Conservation (phyloP, 2,329 filamentous ascomycete genomes). For the Aspergillus transmontanensis region DNA sequence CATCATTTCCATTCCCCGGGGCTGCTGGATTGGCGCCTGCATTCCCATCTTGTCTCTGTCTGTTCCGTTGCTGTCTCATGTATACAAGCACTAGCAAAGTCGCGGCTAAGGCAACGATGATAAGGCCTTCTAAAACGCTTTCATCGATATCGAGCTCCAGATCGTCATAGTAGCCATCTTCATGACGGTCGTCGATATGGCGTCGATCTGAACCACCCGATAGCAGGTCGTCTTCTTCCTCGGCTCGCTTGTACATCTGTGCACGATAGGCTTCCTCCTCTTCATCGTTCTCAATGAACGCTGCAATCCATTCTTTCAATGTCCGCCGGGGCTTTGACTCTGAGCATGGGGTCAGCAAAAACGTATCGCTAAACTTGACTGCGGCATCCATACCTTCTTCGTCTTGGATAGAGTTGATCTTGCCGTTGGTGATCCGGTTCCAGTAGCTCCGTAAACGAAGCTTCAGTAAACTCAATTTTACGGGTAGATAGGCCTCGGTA, state of each 20-base stretch:
- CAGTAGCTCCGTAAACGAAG: constrained; percentile 84
- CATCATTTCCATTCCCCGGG: constrained; percentile 36
- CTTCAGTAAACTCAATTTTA: constrained; percentile 84
- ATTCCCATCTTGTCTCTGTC: constrained; percentile 40
- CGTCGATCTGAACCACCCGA: constrained; percentile 23
- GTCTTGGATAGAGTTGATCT: constrained; percentile 87
- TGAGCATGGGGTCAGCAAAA: constrained; percentile 43
- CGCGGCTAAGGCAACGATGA: constrained; percentile 77
- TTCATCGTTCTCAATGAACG: constrained; percentile 75
- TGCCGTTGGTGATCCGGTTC: constrained; percentile 90
- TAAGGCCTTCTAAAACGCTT: constrained; percentile 77
- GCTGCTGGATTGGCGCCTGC: constrained; percentile 29
- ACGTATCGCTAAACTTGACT: background rate
- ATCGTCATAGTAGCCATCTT: constrained; percentile 62
- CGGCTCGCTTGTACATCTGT: constrained; percentile 47
- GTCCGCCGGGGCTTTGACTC: constrained; percentile 73
- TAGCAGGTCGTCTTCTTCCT: constrained; percentile 37
- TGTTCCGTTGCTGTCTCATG: constrained; percentile 58
- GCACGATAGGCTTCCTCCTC: constrained; percentile 66
- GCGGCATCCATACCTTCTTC: constrained; percentile 69
- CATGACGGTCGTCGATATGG: constrained; percentile 34
- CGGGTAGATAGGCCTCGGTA: constrained; percentile 88
- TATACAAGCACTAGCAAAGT: constrained; percentile 78
- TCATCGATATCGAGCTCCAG: constrained; percentile 69
- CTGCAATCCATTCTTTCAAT: constrained; percentile 80